A percentile compares a stretch with the other conserved stretches of the same genome.
Evolutionary conservation across 257 asterid genomes (phyloP).

Genomic region (Solanum arcanum): DNA sequence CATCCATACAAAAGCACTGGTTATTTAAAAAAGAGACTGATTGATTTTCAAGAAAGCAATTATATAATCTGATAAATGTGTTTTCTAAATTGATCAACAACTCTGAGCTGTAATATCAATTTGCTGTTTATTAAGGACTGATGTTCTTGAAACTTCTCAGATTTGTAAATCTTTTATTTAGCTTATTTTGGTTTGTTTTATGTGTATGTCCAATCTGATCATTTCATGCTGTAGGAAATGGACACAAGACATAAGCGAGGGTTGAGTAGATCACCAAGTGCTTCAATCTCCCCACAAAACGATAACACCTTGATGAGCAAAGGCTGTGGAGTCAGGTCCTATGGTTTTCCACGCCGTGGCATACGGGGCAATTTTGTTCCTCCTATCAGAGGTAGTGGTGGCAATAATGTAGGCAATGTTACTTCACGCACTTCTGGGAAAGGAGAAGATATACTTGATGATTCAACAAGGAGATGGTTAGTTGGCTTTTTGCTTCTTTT

Average conservation of each 20-base stretch:
- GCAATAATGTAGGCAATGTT: slow-evolving; percentile 48
- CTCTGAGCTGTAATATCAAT: not conserved
- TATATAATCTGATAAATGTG: not conserved
- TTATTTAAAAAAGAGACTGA: not conserved
- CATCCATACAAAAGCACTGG: not conserved
- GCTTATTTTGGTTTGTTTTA: not conserved
- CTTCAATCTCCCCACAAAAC: slow-evolving; percentile 67
- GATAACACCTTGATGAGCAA: slow-evolving; percentile 41
- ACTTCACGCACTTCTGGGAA: slow-evolving; percentile 63
- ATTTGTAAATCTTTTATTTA: not conserved
- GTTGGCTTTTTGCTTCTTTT: not conserved
- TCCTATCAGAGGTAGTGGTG: slow-evolving; percentile 78
- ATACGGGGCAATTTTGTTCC: slow-evolving; percentile 89
- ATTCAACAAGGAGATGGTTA: slow-evolving; percentile 85
- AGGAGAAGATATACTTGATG: slow-evolving; percentile 77
- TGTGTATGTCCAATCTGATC: not conserved
- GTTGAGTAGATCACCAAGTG: slow-evolving; percentile 61
- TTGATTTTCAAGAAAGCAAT: not conserved
- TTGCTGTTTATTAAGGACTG: not conserved
- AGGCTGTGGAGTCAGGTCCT: slow-evolving; percentile 65
- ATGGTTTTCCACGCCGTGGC: slow-evolving; percentile 77
- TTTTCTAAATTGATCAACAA: not conserved
- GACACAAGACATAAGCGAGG: slow-evolving; percentile 81
- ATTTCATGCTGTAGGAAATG: slow-evolving; percentile 59
- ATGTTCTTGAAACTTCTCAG: not conserved